Evolutionary conservation across 2,329 filamentous ascomycete species (phyloP), one percentile per base, ranked within the genome.

Genomic region (Colletotrichum lindemuthianum): DNA sequence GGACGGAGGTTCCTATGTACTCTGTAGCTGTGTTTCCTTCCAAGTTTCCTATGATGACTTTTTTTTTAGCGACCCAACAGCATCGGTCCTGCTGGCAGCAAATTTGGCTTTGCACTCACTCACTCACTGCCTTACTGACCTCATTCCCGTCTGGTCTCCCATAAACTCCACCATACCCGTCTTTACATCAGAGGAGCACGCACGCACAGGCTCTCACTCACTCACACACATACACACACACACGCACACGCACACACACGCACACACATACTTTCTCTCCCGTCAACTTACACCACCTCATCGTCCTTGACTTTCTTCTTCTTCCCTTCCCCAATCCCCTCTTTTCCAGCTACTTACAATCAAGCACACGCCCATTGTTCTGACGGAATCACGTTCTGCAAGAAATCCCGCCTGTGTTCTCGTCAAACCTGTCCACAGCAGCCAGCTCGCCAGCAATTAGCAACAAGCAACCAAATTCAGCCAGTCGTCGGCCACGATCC

Each of bases 131-230:
- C 36, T 61, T 61, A 55, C 61, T 65, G 63, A 65, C 63, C 63
- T 65, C 63, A 65, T 65, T 63, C 58, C 59, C 51, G 47, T 65
- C 61, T 61, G 47, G 51, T 61, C 63, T 65, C 41, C 63, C 58
- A 56, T 57, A 51, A 61, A 58, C n/a, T 34, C 49, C 16, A 41
- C 43, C 36, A 50, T 24, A 24, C 59, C 41, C 45, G 36, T 57
- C 63, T 63, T 65, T 49, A 63, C 63, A 63, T 63, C 63, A 63
- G 63, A 24, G 24, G 24, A 24, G 24, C 24, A 24, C 24, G 4
- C 24, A 24, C 24, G 24, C 24, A 24, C 24, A 24, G 24, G 24
- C 24, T 24, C 24, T 24, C 24, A 24, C 24, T 24, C 24, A 4
- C n/a, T n/a, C n/a, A n/a, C 24, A 57, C 63, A 65, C 58, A 60